Percentiles rank a stretch among this genome's conserved stretches.
These are phyloP conservation scores for Carex myosuroides DNA, from an alignment of 176 grass and related monocot genomes.

Conservation along the genomic window DNA sequence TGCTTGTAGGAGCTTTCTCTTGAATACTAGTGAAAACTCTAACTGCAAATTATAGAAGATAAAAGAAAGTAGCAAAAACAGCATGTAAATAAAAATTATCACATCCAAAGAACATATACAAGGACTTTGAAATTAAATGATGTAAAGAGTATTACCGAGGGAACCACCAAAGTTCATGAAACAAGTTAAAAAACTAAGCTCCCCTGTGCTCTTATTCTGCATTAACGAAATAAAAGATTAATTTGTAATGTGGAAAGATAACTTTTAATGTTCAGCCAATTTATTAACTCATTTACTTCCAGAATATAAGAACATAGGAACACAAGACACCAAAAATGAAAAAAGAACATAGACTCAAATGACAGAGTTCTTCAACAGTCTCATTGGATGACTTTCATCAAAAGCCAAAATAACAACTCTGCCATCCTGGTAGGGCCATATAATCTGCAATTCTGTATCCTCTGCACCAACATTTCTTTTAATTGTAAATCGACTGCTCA, in stretches of 20 bases:
- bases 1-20: slow-evolving; percentile 79
- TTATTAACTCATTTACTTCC: neutral
- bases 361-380: neutral
- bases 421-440: neutral
- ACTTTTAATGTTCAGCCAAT: neutral
- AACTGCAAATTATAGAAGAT: slow-evolving; percentile 39
- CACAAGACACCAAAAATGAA: neutral
- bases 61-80: neutral
- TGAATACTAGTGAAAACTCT: slow-evolving; percentile 96
- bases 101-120: neutral
- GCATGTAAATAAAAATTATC: slow-evolving; percentile 12
- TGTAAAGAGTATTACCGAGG: slow-evolving; percentile 40
- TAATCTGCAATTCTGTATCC: neutral
- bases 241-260: neutral
- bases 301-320: neutral
- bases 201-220: slow-evolving; percentile 93
- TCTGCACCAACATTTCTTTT: neutral
- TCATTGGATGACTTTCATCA: neutral
- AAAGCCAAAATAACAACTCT: neutral
- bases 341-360: neutral
- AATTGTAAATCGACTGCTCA: neutral
- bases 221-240: slow-evolving; percentile 20
- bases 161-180: slow-evolving; percentile 94
- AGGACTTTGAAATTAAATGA: neutral
- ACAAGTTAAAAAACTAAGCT: slow-evolving; percentile 85